Evolutionary conservation across 257 asterid species (phyloP), one percentile per base, ranked within the genome.

Genomic region (Euphrasia confusa): DNA sequence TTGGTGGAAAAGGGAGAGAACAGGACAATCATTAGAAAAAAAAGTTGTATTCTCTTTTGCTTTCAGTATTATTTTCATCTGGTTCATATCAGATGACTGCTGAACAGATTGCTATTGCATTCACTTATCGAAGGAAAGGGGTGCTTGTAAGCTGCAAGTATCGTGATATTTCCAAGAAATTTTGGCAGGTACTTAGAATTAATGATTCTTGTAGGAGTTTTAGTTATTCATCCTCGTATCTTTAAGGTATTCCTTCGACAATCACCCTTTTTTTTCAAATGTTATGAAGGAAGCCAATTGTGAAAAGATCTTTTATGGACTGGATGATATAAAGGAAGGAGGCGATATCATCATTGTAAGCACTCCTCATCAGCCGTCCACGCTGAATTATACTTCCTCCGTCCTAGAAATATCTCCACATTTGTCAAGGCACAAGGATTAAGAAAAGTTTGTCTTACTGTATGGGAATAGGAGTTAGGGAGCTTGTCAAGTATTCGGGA

Each of bases 301-400:
- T 3, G 90, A 88, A 74, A 92, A 84, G 73, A 82, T 86, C 65
- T 82, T 80, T 54, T 92, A 92, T 68, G 99, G 99, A 68, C 83
- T 92, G 66, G 97, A 92, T 68, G 97, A 92, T 76, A 80, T 92
- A 74, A 74, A 81, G 74, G 95, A 80, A 39, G 85, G 87, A 70
- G 86, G 84, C 70, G 99, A 92, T 68, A 63, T 89, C 74, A 89
- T 92, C 65, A 92, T 92, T 73, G 99, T 92, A 84, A 81, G 53
- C 56, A 26, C 77, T 61, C 30, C 47, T 58, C 65, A 58, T 69
- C 65, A 66, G 30, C 75, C 69, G 50, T 47, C 61, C 67, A 10
- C 62, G 24, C 69, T 54, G 63, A 58, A 56, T 69, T 70, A 57
- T 33, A 2, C 4, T 4, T 0, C 32, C 2, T 28, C 32, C 1